These are phyloP conservation scores for Astragalus membranaceus DNA, from an alignment of 306 rosid genomes.

Conservation along the genomic window DNA sequence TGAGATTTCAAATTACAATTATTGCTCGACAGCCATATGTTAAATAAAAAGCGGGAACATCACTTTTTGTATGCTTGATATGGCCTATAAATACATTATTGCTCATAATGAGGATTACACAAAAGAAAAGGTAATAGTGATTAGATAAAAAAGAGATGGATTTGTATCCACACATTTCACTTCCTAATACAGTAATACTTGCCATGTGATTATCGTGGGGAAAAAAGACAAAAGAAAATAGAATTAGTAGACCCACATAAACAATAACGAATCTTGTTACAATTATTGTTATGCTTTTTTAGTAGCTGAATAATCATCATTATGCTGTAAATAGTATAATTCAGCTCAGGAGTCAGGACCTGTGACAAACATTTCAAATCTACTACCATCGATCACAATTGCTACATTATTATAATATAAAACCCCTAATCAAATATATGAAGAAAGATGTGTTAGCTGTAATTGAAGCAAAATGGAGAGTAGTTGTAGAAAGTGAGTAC, in stretches of 20 bases:
- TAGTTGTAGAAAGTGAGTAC: constrained; percentile 29
- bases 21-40: background rate
- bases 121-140: background rate
- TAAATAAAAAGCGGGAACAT: background rate
- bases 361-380: constrained; percentile 10
- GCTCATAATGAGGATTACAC: background rate
- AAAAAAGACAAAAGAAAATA: background rate
- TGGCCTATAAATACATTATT: background rate
- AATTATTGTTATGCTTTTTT: background rate
- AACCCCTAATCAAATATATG: background rate
- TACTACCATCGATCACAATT: background rate
- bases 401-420: background rate
- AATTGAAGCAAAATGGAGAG: background rate
- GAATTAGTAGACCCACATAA: background rate
- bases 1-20: background rate
- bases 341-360: too few species aligned
- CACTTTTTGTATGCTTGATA: too few species aligned
- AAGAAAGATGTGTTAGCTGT: too few species aligned
- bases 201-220: background rate
- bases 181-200: background rate
- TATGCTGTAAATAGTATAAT: constrained; percentile 55
- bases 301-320: constrained; percentile 86
- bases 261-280: background rate
- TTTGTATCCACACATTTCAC: background rate
- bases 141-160: background rate